phyloP scores from a whole-genome alignment of 2,329 filamentous ascomycete species.

The Botrytis pseudocinerea region DNA sequence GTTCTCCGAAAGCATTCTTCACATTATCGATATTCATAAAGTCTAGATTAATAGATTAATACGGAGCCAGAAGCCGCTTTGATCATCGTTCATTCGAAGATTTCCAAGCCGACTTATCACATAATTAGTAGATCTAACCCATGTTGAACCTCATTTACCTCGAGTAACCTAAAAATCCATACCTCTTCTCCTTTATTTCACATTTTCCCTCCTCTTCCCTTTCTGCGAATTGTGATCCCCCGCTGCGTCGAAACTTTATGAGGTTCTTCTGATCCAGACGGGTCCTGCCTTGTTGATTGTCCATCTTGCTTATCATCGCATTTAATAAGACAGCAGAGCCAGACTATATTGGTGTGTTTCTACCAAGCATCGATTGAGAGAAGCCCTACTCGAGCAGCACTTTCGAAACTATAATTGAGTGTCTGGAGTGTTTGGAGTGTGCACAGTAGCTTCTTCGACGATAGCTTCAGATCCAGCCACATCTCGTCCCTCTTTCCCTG shows the following conservation, averaged over 20 bases:
- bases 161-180: background rate
- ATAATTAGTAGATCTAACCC: slow-evolving; percentile 1
- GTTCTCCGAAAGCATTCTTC: slow-evolving; percentile 1
- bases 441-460: background rate
- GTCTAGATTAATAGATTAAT: slow-evolving; percentile 3
- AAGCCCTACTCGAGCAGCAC: background rate
- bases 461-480: slow-evolving; percentile 11
- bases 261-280: background rate
- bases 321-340: background rate
- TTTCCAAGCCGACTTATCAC: background rate
- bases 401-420: slow-evolving; percentile 7
- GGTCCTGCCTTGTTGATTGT: background rate
- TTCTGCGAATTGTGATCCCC: slow-evolving; percentile 11
- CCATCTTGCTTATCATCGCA: background rate
- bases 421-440: background rate
- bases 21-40: background rate
- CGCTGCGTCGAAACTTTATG: background rate
- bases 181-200: slow-evolving; percentile 8
- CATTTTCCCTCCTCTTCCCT: background rate
- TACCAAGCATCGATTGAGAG: background rate
- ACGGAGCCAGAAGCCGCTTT: background rate
- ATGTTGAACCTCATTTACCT: slow-evolving; percentile 23
- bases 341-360: slow-evolving; percentile 1
- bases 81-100: background rate
- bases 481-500: background rate